Percentiles rank a stretch among this genome's conserved stretches.
phyloP scores from a whole-genome alignment of 345 rosid genomes.

The Murraya koenigii region DNA sequence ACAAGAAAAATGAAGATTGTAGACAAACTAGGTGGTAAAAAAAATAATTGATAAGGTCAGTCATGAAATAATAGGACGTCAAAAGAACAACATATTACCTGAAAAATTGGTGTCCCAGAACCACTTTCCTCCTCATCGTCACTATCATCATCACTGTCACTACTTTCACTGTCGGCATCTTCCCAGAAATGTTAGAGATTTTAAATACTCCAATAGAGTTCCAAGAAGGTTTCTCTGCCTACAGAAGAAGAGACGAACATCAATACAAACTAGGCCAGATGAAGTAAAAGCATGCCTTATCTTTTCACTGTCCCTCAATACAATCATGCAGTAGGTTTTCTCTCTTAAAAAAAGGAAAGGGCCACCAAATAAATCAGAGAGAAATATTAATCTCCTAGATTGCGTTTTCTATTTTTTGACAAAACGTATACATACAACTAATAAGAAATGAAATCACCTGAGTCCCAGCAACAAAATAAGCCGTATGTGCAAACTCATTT shows the following conservation, averaged over 20 bases:
- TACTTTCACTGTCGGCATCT: slow-evolving; percentile 63
- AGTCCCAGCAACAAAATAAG: slow-evolving; percentile 86
- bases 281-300: background rate
- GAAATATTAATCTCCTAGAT: background rate
- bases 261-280: background rate
- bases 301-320: background rate
- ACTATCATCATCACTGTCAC: slow-evolving; percentile 72
- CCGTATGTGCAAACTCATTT: slow-evolving; percentile 82
- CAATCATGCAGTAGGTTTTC: background rate
- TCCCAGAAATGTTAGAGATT: slow-evolving; percentile 72
- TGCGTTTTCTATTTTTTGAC: no score
- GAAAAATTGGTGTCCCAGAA: slow-evolving; percentile 60
- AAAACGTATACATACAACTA: background rate
- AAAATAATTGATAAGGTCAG: background rate
- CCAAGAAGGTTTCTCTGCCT: slow-evolving; percentile 81
- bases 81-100: slow-evolving; percentile 42
- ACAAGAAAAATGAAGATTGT: slow-evolving; percentile 13
- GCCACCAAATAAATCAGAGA: background rate
- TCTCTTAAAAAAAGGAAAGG: background rate
- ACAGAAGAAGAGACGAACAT: slow-evolving; percentile 20
- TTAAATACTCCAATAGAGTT: slow-evolving; percentile 84
- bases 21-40: background rate
- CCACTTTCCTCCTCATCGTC: slow-evolving; percentile 63
- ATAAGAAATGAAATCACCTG: slow-evolving; percentile 46
- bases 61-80: background rate